Percentiles rank a stretch among this genome's conserved stretches.
Conservation (phyloP, 345 rosid genomes). For the Citrus glauca region DNA sequence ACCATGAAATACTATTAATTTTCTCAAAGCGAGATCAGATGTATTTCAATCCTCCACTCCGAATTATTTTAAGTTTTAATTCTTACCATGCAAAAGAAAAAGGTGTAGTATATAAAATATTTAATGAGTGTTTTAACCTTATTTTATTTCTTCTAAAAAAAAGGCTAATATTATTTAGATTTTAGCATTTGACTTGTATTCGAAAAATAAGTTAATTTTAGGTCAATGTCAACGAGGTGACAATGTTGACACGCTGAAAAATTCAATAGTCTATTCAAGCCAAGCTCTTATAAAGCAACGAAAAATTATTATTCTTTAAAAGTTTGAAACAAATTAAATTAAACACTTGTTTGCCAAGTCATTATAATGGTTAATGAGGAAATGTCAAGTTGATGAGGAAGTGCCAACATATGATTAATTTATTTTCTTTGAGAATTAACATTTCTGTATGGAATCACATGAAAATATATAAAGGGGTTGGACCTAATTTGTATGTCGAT, state of each 20-base stretch:
- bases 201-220: neutral
- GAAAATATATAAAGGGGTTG: neutral
- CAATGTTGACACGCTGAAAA: constrained; percentile 2
- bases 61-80: neutral
- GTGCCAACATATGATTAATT: neutral
- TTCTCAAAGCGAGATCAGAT: too few species aligned
- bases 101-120: too few species aligned
- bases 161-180: neutral
- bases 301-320: too few species aligned
- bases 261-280: neutral
- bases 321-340: too few species aligned
- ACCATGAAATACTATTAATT: neutral
- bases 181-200: constrained; percentile 3
- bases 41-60: too few species aligned
- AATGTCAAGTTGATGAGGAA: neutral
- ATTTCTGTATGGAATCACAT: neutral
- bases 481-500: neutral
- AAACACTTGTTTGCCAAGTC: neutral
- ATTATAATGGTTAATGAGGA: neutral
- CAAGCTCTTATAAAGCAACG: neutral
- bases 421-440: neutral
- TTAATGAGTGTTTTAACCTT: neutral
- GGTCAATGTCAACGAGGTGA: constrained; percentile 12
- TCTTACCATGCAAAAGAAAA: neutral
- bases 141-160: neutral